Evolutionary conservation across 2,329 filamentous ascomycete species (phyloP), one percentile per base, ranked within the genome.

Genomic region (Aplosporella prunicola): DNA sequence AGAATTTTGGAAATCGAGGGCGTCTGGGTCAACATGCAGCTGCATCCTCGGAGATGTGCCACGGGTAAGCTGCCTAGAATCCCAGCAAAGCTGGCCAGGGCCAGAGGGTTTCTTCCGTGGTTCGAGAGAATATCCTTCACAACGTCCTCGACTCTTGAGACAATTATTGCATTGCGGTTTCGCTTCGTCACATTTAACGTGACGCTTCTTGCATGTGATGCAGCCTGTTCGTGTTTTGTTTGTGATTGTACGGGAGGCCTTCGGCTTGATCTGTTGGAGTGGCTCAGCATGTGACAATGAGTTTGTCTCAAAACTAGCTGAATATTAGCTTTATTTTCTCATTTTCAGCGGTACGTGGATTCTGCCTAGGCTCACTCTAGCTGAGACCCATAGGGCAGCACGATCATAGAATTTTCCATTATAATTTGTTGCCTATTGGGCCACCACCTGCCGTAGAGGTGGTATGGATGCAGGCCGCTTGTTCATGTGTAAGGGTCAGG

Each of bases 161-260:
- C 47, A 49, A 26, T 49, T 49, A 4, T 35, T 33, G 28, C 47
- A 49, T 20, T 42, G 39, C 5, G 47, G 47, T 20, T 42, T 45
- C n/a, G 40, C 38, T 41, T 49, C 47, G 24, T 48, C 46, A 32
- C 46, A 49, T 42, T 47, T 29, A 22, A 32, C n/a, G 9, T 33
- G 31, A 11, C 31, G 31, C 13, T 17, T 33, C 20, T 33, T 33
- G 31, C 31, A 33, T 16, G 31, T 33, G 14, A 33, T 24, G 8
- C 31, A 33, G 13, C 31, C 31, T 16, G 31, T 33, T 5, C 31
- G 31, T 16, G 25, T 22, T 17, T 33, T 33, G 5, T 24, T 20
- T n/a, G 31, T 33, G 31, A 20, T 33, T n/a, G 31, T 33, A 17
- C 31, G 31, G n/a, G 20, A 33, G 1, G 13, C 9, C 13, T 11